phyloP scores from a whole-genome alignment of 2,329 filamentous ascomycete genomes.

The Pseudofabraea citricarpa region DNA sequence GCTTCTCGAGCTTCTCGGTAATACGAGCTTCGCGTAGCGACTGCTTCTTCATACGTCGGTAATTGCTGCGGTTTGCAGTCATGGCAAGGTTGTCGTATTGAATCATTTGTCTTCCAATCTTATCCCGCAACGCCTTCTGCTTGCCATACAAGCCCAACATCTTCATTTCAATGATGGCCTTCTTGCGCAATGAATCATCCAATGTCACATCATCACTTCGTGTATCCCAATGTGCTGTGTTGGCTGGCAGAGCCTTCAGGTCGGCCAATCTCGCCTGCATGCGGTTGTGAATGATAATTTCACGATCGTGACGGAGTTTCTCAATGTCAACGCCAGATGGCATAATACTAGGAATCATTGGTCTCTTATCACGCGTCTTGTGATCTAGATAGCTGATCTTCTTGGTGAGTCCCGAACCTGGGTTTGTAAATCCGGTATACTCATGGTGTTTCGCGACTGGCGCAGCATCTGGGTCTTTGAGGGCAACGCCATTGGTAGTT shows the following conservation, averaged over 20 bases:
- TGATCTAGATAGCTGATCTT: conserved; percentile 79
- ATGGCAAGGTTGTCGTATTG: conserved; percentile 94
- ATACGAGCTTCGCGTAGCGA: conserved; percentile 91
- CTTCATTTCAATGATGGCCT: conserved; percentile 94
- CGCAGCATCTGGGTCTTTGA: conserved; percentile 21
- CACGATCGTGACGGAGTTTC: conserved; percentile 78
- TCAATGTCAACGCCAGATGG: conserved; percentile 86
- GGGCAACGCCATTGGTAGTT: conserved; percentile 26
- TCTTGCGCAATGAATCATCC: conserved; percentile 80
- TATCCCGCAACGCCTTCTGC: conserved; percentile 79
- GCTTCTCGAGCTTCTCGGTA: conserved; percentile 98
- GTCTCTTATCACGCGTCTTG: conserved; percentile 66
- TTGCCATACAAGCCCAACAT: conserved; percentile 82
- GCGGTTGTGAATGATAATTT: conserved; percentile 84
- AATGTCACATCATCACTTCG: conserved; percentile 62
- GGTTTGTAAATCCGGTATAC: conserved; percentile 57
- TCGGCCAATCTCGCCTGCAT: conserved; percentile 82
- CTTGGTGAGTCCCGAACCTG: conserved; percentile 45
- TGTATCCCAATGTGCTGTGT: conserved; percentile 82
- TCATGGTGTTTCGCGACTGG: conserved; percentile 46
- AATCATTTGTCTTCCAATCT: conserved; percentile 87
- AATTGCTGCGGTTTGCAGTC: conserved; percentile 88
- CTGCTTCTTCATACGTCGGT: conserved; percentile 96
- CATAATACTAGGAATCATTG: conserved; percentile 82
- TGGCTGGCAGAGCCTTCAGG: conserved; percentile 77